Evolutionary conservation across 2,329 filamentous ascomycete species (phyloP).

Genomic region (Tothia fuscella): DNA sequence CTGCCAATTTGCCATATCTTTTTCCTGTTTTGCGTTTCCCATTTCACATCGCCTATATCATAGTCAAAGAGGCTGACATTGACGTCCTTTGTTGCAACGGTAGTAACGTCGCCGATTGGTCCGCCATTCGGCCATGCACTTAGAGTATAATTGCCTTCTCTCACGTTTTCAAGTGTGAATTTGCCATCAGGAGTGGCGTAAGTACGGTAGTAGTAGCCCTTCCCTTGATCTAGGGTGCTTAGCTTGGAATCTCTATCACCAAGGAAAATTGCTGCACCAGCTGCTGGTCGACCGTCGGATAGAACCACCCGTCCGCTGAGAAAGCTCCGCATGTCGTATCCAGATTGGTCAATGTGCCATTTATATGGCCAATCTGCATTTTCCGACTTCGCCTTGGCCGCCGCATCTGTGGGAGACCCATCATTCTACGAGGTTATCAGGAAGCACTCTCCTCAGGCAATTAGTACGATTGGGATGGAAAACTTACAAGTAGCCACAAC

Average conservation of each 20-base stretch:
- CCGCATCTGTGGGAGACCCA: conserved; percentile 34
- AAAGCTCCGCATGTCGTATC: conserved; percentile 38
- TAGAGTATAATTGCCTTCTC: conserved; percentile 33
- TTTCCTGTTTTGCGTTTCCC: conserved; percentile 26
- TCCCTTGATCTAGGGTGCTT: conserved; percentile 36
- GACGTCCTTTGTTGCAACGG: conserved; percentile 27
- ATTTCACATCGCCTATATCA: conserved; percentile 28
- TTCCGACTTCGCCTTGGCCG: conserved; percentile 28
- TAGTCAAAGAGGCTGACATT: too few species aligned
- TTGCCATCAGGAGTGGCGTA: conserved; percentile 32
- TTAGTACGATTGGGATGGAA: neutral
- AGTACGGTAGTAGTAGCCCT: conserved; percentile 38
- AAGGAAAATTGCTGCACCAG: conserved; percentile 38
- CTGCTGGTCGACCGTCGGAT: conserved; percentile 36
- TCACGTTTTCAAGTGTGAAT: conserved; percentile 34
- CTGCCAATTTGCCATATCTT: conserved; percentile 39
- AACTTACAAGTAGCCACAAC: conserved; percentile 13
- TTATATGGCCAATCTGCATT: conserved; percentile 35
- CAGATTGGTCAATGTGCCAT: conserved; percentile 32
- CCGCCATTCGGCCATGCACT: conserved; percentile 41
- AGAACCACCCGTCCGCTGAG: conserved; percentile 34
- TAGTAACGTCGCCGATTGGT: conserved; percentile 32
- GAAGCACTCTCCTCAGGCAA: conserved; percentile 2
- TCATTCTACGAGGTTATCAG: conserved; percentile 27
- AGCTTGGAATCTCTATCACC: conserved; percentile 36